These are phyloP conservation scores for Fusarium tuaranense DNA, from an alignment of 2,329 filamentous ascomycete species.

Conservation along the genomic window DNA sequence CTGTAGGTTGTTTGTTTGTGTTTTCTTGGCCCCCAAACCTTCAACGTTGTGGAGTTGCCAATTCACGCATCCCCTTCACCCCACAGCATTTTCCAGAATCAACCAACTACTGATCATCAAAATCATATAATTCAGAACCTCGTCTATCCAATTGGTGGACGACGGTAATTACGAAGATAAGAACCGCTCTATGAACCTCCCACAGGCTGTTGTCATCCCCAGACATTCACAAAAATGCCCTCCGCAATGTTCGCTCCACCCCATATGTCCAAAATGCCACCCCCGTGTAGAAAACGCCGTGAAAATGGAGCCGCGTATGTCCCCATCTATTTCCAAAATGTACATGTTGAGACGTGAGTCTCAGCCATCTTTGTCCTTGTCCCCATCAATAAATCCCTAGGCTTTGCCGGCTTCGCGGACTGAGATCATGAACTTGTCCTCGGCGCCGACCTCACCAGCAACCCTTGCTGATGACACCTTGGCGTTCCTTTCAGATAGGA, in stretches of 20 bases:
- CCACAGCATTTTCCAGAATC: not conserved
- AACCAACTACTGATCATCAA: conserved; percentile 5
- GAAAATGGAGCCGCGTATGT: conserved; percentile 39
- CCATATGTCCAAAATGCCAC: conserved; percentile 31
- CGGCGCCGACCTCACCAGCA: conserved; percentile 58
- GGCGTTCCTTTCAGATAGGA: conserved; percentile 49
- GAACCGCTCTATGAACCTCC: conserved; percentile 31
- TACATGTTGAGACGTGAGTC: conserved; percentile 35
- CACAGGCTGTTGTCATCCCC: conserved; percentile 1
- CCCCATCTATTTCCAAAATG: conserved; percentile 43
- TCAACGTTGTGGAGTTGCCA: not conserved
- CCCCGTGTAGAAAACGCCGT: conserved; percentile 42
- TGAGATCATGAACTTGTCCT: conserved; percentile 56
- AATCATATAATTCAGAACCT: conserved; percentile 35
- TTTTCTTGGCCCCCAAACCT: not conserved
- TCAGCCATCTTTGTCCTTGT: conserved; percentile 14
- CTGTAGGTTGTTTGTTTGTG: not conserved
- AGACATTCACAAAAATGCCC: conserved; percentile 33
- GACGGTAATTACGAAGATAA: conserved; percentile 35
- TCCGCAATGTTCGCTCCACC: conserved; percentile 22
- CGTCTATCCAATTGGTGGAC: conserved; percentile 25
- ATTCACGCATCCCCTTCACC: not conserved
- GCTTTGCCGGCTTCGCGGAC: conserved; percentile 52
- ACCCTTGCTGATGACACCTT: conserved; percentile 48
- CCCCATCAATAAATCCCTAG: conserved; percentile 31